Percentiles rank a stretch among this genome's conserved stretches.
Conservation (phyloP, 495 filamentous ascomycete genomes). For the Lepraria neglecta region DNA sequence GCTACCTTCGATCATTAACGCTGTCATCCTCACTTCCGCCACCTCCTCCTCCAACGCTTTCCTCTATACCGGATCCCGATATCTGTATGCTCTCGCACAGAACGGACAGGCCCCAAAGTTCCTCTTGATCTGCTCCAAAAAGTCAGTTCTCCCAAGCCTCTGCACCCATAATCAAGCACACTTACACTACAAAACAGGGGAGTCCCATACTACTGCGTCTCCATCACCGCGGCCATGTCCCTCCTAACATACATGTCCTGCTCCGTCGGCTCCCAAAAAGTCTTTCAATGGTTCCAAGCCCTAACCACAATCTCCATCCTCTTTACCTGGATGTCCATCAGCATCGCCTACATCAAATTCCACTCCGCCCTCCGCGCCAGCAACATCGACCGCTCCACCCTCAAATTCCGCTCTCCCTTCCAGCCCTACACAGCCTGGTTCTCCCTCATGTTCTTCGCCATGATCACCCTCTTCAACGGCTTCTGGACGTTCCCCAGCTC, state of each 20-base stretch:
- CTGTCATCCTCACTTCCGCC: slow-evolving; percentile 60
- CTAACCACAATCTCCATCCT: slow-evolving; percentile 53
- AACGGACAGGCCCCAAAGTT: slow-evolving; percentile 58
- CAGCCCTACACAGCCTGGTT: slow-evolving; percentile 60
- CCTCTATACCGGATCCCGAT: slow-evolving; percentile 75
- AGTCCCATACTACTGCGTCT: slow-evolving; percentile 49
- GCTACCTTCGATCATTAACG: slow-evolving; percentile 71
- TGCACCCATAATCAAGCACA: neutral
- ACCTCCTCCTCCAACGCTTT: slow-evolving; percentile 71
- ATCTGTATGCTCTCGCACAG: slow-evolving; percentile 61
- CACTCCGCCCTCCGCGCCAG: slow-evolving; percentile 33
- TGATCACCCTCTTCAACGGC: slow-evolving; percentile 40
- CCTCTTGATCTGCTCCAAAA: slow-evolving; percentile 48
- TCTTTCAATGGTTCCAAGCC: slow-evolving; percentile 59
- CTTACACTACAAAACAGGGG: slow-evolving; percentile 28
- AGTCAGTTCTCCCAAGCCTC: slow-evolving; percentile 16
- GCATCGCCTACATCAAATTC: slow-evolving; percentile 51
- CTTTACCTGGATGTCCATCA: slow-evolving; percentile 57
- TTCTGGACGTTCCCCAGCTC: slow-evolving; percentile 31
- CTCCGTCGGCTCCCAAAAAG: slow-evolving; percentile 39
- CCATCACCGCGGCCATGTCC: slow-evolving; percentile 46
- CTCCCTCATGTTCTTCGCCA: slow-evolving; percentile 50
- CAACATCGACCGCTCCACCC: slow-evolving; percentile 32
- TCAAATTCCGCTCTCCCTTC: slow-evolving; percentile 53
- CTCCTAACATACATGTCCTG: slow-evolving; percentile 49